Conservation (phyloP, 768 basidiomycete genomes). For the Phaffia australis region DNA sequence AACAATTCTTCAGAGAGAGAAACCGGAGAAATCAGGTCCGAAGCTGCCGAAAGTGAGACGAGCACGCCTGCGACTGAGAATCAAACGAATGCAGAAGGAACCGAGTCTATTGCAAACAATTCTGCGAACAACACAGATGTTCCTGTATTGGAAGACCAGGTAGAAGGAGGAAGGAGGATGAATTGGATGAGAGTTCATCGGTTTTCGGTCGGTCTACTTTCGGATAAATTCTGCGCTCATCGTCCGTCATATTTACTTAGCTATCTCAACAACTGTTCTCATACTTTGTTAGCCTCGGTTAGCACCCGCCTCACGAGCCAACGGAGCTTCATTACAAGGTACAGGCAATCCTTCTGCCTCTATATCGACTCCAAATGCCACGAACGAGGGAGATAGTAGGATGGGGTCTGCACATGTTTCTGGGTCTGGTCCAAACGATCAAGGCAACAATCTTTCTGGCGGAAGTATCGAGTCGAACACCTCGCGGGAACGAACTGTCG, state of each 20-base stretch:
- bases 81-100: no score
- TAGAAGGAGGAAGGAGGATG: background rate
- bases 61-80: no score
- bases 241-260: background rate
- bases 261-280: background rate
- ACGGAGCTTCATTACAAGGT: background rate
- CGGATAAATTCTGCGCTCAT: background rate
- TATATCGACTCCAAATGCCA: background rate
- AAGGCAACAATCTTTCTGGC: no score
- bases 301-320: no score
- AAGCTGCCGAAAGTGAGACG: no score
- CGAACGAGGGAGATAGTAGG: background rate
- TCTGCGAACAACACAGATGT: no score
- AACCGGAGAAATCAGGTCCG: no score
- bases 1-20: background rate
- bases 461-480: background rate
- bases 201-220: constrained; percentile 8
- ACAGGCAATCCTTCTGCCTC: background rate
- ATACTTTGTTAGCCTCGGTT: no score
- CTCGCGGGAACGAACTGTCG: background rate
- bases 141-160: no score
- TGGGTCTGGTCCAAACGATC: no score
- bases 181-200: constrained; percentile 22
- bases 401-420: no score
- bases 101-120: no score